These are phyloP conservation scores for Litchi chinensis DNA, from an alignment of 345 rosid species.

Conservation along the genomic window DNA sequence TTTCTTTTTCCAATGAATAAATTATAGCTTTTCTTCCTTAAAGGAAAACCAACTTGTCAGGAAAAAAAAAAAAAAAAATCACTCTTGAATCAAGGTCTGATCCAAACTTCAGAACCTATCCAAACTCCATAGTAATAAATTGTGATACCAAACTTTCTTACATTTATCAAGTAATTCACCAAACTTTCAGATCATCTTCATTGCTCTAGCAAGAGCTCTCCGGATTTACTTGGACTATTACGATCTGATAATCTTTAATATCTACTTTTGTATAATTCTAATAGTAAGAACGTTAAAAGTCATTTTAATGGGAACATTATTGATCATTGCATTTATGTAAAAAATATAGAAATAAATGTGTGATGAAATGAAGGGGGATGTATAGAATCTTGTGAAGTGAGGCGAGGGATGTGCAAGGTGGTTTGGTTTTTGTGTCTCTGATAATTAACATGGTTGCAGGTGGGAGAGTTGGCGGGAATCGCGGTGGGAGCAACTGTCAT, in stretches of 20 bases:
- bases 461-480: constrained; percentile 87
- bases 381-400: constrained; percentile 18
- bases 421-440: not conserved
- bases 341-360: not conserved
- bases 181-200: not conserved
- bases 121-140: not conserved
- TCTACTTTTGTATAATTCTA: not conserved
- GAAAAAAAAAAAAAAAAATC: too few species aligned
- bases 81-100: not conserved
- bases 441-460: constrained; percentile 49
- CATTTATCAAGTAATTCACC: not conserved
- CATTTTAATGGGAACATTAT: not conserved
- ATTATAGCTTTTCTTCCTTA: not conserved
- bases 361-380: not conserved
- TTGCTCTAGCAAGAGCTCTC: not conserved
- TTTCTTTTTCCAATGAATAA: constrained; percentile 20
- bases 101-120: not conserved
- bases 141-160: not conserved
- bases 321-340: not conserved
- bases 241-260: too few species aligned
- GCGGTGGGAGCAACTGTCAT: constrained; percentile 94
- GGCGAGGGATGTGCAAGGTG: not conserved
- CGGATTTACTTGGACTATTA: too few species aligned
- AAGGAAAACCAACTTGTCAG: not conserved
- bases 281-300: too few species aligned